Conservation (phyloP, 192 early-diverging fungal genomes). For the Phlyctochytrium arcticum region DNA sequence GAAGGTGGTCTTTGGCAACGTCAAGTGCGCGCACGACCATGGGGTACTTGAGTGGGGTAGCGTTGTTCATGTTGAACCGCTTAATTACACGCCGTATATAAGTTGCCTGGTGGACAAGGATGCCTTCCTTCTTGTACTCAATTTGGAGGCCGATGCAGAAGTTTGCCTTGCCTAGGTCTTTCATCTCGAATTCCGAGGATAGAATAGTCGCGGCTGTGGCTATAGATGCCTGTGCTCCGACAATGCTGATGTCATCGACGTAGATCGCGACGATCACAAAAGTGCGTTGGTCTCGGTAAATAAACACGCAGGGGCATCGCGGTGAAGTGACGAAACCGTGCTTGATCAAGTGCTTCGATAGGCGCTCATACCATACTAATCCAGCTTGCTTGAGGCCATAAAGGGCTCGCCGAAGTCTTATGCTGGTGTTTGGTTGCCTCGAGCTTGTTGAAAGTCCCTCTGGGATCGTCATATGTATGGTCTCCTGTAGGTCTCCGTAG, state of each 20-base stretch:
- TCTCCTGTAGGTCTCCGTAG: neutral
- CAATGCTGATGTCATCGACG: no score
- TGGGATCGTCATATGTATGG: neutral
- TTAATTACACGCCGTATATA: neutral
- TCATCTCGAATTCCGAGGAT: neutral
- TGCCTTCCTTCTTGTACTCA: neutral
- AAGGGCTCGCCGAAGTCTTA: no score
- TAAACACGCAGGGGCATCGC: no score
- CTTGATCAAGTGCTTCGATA: no score
- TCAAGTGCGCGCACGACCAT: no score
- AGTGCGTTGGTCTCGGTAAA: no score
- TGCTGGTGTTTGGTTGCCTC: neutral
- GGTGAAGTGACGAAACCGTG: no score
- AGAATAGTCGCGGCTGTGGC: neutral
- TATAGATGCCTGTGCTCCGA: neutral
- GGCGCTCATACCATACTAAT: no score
- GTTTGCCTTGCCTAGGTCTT: neutral
- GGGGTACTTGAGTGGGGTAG: neutral
- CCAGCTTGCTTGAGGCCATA: no score
- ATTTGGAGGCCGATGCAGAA: neutral
- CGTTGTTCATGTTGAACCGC: neutral
- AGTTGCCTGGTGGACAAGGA: neutral
- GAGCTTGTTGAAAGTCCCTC: neutral
- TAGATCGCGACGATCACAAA: neutral
- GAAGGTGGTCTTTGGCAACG: no score